phyloP scores from a whole-genome alignment of 306 rosid species.

The Prunus mume region DNA sequence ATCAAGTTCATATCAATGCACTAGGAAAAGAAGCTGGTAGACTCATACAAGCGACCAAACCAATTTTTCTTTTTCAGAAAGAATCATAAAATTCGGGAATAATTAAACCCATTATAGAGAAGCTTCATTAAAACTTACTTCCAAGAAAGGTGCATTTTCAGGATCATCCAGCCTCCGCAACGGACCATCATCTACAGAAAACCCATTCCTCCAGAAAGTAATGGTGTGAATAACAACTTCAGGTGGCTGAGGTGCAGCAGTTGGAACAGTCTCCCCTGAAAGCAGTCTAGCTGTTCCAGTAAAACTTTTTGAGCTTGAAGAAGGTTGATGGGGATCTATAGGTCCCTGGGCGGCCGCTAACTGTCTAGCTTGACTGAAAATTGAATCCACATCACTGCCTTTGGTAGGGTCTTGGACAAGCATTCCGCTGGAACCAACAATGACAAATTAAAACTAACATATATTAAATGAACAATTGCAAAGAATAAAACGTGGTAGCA shows the following conservation, averaged over 20 bases:
- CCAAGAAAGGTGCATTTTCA: constrained; percentile 68
- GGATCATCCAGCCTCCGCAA: constrained; percentile 74
- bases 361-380: constrained; percentile 64
- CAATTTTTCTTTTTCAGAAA: no score
- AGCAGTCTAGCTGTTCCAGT: constrained; percentile 83
- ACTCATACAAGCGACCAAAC: neutral
- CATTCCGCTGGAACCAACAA: constrained; percentile 69
- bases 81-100: neutral
- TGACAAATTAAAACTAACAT: constrained; percentile 1
- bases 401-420: constrained; percentile 80
- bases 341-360: constrained; percentile 53
- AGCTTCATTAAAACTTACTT: constrained; percentile 44
- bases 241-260: constrained; percentile 54
- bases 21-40: neutral
- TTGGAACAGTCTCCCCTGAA: constrained; percentile 65
- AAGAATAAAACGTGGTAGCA: neutral
- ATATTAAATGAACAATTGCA: neutral
- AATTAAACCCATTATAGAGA: neutral
- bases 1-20: neutral
- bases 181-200: constrained; percentile 75
- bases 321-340: constrained; percentile 33
- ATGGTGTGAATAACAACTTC: constrained; percentile 47
- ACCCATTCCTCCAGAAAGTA: constrained; percentile 91
- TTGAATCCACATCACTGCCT: constrained; percentile 56
- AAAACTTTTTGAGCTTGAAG: constrained; percentile 61